Evolutionary conservation across 1,139 yeast species (phyloP), one percentile per base, ranked within the genome.

Genomic region (Sugiyamaella paludigena): DNA sequence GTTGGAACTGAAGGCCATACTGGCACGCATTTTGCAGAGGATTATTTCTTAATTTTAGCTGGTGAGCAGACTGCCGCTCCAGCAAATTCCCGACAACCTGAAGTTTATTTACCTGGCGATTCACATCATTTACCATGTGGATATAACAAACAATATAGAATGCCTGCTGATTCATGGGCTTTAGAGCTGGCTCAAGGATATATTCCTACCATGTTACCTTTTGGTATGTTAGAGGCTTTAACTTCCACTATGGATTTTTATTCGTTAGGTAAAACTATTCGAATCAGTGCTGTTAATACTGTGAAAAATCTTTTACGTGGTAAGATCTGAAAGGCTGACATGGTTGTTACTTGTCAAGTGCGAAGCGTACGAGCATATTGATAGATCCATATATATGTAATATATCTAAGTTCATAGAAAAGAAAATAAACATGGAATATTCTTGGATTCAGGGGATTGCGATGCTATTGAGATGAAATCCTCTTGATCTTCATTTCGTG

Each of bases 181-280:
- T 74, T 92, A 60, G 98, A 92, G 67, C 78, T 92, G 63, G 98
- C 98, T 7, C 98, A 92, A 73, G 98, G 98, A 50, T 92, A 96
- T 95, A 87, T 92, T 58, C 98, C 98, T 32, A 84, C 94, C 46
- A 92, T 92, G 98, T 77, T 94, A 56, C 97, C 98, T 16, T 94
- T 92, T 66, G 98, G 98, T 0, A 81, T 92, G 68, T 73, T 87
- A 52, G 96, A 88, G 65, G 80, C 85, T 6, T 64, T 86, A 52
- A 77, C 84, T 48, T 84, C 95, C 38, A 92, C 98, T 11, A 70
- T 89, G 60, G 98, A 92, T 67, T 69, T 84, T 56, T 68, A 74
- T 59, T 81, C 95, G 24, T 75, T 91, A 53, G 72, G 69, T 54
- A 78, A 79, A 66, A 92, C 98, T 9, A 79, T 77, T 39, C 78